A percentile compares a stretch with the other conserved stretches of the same genome.
phyloP scores from a whole-genome alignment of 2,329 filamentous ascomycete genomes.

The Leptosphaerulina australis region DNA sequence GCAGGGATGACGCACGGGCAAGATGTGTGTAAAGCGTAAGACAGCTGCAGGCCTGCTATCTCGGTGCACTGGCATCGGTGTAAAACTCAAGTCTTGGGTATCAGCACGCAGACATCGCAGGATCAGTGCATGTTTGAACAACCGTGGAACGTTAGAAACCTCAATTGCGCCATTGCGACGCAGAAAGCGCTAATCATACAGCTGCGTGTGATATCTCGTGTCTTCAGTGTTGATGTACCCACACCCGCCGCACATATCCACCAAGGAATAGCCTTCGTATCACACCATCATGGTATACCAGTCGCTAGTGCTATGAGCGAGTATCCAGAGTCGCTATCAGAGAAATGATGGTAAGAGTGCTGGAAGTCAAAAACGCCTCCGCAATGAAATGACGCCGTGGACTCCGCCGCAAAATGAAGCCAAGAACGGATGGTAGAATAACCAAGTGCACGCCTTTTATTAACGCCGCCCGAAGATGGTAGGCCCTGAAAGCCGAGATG shows the following conservation, averaged over 20 bases:
- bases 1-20: slow-evolving; percentile 4
- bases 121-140: not conserved
- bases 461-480: slow-evolving; percentile 43
- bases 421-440: slow-evolving; percentile 31
- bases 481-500: slow-evolving; percentile 39
- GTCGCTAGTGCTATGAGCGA: slow-evolving; percentile 41
- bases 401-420: slow-evolving; percentile 39
- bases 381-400: slow-evolving; percentile 32
- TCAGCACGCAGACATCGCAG: not conserved
- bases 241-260: slow-evolving; percentile 24
- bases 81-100: not conserved
- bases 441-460: slow-evolving; percentile 43
- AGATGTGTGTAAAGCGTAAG: slow-evolving; percentile 9
- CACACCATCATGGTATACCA: slow-evolving; percentile 40
- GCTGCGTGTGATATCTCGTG: slow-evolving; percentile 18
- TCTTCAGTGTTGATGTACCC: slow-evolving; percentile 13
- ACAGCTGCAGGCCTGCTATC: not conserved
- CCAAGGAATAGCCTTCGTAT: slow-evolving; percentile 38
- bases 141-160: slow-evolving; percentile 13
- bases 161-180: slow-evolving; percentile 30
- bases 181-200: slow-evolving; percentile 36
- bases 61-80: not conserved
- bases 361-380: slow-evolving; percentile 34
- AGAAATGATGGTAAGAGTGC: slow-evolving; percentile 45
- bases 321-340: slow-evolving; percentile 46